Conservation (phyloP, 768 basidiomycete species). For the Tylopilus intermedius region DNA sequence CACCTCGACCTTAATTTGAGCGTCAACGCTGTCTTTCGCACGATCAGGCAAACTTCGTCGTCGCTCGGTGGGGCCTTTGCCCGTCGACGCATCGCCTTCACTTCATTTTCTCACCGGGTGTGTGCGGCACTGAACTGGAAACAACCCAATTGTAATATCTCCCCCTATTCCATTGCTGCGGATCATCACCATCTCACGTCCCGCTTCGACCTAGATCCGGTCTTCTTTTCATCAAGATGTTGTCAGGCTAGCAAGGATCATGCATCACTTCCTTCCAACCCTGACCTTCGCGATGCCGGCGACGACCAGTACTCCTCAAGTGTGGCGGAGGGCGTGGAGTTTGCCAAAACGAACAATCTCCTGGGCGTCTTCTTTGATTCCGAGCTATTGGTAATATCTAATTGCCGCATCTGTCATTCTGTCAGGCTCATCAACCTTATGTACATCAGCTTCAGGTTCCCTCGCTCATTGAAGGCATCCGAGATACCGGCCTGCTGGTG, state of each 20-base stretch:
- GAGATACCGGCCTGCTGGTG: constrained; percentile 83
- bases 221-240: constrained; percentile 89
- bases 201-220: constrained; percentile 62
- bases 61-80: constrained; percentile 45
- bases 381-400: constrained; percentile 66
- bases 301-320: constrained; percentile 54
- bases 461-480: constrained; percentile 81
- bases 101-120: constrained; percentile 85
- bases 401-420: constrained; percentile 2
- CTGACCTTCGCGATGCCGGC: constrained; percentile 38
- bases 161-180: constrained; percentile 15
- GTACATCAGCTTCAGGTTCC: constrained; percentile 67
- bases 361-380: constrained; percentile 89
- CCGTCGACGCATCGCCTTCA: constrained; percentile 83
- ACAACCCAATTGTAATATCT: constrained; percentile 84
- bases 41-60: constrained; percentile 67
- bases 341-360: constrained; percentile 88
- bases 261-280: constrained; percentile 36
- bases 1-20: constrained; percentile 71
- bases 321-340: constrained; percentile 87
- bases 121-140: constrained; percentile 97
- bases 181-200: constrained; percentile 18
- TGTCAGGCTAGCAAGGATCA: constrained; percentile 49
- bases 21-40: constrained; percentile 80
- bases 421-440: constrained; percentile 12